Evolutionary conservation across 441 rosid genomes (phyloP).

Genomic region (Erodium trifolium): DNA sequence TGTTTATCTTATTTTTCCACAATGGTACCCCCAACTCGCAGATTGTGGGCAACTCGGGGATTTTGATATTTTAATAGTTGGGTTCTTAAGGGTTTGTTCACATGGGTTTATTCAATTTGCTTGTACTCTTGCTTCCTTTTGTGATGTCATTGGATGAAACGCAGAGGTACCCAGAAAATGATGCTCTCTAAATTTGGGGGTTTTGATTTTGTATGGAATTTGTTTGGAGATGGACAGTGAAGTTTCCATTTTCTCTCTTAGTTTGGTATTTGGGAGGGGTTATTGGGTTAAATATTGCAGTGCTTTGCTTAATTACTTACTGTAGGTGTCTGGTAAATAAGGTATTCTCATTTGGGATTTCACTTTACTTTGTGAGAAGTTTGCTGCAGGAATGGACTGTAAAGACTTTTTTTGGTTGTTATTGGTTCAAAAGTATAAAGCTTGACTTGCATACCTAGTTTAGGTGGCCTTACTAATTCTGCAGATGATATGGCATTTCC

Average conservation of each 20-base stretch:
- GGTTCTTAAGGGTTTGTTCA: neutral
- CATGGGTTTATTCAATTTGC: neutral
- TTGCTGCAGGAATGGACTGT: neutral
- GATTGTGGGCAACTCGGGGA: neutral
- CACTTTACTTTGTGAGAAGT: neutral
- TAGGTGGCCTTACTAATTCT: neutral
- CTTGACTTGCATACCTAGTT: neutral
- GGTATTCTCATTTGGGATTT: slow-evolving; percentile 3
- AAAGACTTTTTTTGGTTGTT: neutral
- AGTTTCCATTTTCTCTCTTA: neutral
- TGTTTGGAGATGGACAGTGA: neutral
- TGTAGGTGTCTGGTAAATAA: neutral
- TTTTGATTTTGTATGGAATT: neutral
- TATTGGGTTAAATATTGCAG: neutral
- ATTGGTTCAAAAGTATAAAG: neutral
- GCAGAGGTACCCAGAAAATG: neutral
- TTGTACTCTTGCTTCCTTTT: neutral
- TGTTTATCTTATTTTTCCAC: slow-evolving; percentile 1
- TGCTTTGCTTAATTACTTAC: neutral
- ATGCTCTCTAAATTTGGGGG: neutral
- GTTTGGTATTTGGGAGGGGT: neutral
- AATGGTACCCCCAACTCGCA: neutral
- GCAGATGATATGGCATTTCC: neutral
- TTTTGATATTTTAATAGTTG: neutral
- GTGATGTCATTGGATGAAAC: neutral